Base-by-base conservation (phyloP, 345 rosid genomes). In the Salix dunnii region DNA sequence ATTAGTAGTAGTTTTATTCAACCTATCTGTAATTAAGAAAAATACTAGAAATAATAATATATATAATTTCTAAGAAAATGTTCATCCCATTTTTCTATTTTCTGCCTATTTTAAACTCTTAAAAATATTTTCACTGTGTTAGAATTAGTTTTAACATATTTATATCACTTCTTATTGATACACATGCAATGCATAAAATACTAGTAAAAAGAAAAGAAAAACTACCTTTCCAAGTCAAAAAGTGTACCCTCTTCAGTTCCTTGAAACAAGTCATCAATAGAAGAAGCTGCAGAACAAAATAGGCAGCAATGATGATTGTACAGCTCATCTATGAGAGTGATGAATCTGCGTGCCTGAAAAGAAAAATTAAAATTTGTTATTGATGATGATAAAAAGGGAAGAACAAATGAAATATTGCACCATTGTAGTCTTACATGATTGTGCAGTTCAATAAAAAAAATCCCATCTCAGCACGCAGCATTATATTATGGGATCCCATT, bases 211-310 rank as follows among this genome's bases (percentile, higher is more conserved):
- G 12, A 49, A 66, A 60, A 36, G 18, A 33, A 20, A 6, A 62
- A 46, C 38, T 82, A 88, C 98, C 98, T 90, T 87, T 92, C 97
- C 72, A 91, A 83, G 78, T 94, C 97, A 69, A 94, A 90, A 66
- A 89, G 92, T 10, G 90, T 87, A 55, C 97, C 98, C 89, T 92
- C 98, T 72, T 94, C 97, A 68, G 97, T 91, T 88, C 97, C 98
- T 85, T 92, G 94, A 82, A 94, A 94, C 78, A 92, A 85, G 71
- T 94, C 97, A 78, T 94, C 98, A 53, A 94, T 89, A 66, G 95
- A 88, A 77, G 92, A 70, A 70, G 92, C 90, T 2, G 97, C 92
- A 14, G 82, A 76, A 77, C 91, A 92, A 82, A 87, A 81, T 66
- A 94, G 87, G 85, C 88, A 64, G 87, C 98, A 92, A 78, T 92